Percentiles rank a stretch among this genome's conserved stretches.
Conservation (phyloP, 306 rosid genomes). For the Alnus glutinosa region DNA sequence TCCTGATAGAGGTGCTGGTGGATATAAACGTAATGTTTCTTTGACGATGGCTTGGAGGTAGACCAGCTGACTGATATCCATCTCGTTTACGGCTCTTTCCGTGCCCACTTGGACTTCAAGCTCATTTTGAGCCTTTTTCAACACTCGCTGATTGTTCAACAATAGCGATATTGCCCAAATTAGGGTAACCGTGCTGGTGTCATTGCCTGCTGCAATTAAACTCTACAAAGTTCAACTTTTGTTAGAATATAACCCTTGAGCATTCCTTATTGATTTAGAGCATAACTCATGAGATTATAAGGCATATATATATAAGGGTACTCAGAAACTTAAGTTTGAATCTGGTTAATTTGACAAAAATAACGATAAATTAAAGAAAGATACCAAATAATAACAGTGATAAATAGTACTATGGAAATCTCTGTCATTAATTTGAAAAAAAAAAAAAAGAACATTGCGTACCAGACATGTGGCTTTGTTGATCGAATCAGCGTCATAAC, state of each 20-base stretch:
- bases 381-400: too few relatives aligned
- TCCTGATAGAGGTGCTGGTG: conserved; percentile 49
- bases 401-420: too few relatives aligned
- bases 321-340: too few relatives aligned
- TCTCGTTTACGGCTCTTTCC: neutral
- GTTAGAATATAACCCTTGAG: neutral
- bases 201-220: conserved; percentile 36
- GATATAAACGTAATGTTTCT: conserved; percentile 40
- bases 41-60: conserved; percentile 58
- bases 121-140: too few relatives aligned
- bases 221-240: neutral
- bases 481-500: conserved; percentile 38
- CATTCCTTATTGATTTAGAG: too few relatives aligned
- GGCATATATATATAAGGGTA: too few relatives aligned
- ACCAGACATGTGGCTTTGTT: conserved; percentile 55
- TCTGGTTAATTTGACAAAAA: too few relatives aligned
- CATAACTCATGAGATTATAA: too few relatives aligned
- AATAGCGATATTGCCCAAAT: neutral
- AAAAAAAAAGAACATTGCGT: neutral
- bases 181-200: conserved; percentile 45
- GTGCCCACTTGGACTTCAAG: too few relatives aligned
- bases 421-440: too few relatives aligned
- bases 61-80: conserved; percentile 40
- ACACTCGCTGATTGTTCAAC: too few relatives aligned
- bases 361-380: too few relatives aligned